These are phyloP conservation scores for Daucus carota DNA, from an alignment of 129 eudicot genomes.

Conservation along the genomic window DNA sequence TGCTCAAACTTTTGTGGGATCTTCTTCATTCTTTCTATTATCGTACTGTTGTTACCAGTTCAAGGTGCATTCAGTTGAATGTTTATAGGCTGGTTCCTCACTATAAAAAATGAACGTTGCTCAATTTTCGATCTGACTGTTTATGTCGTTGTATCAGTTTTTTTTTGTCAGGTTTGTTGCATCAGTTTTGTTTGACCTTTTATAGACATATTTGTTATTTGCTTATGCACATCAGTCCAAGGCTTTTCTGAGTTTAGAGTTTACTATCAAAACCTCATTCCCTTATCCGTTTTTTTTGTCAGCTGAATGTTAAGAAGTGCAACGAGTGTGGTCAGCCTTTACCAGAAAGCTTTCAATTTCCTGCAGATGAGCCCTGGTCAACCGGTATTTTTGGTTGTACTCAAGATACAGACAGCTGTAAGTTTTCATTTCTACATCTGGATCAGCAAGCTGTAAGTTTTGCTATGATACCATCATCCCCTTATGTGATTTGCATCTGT, in stretches of 20 bases:
- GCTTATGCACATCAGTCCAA: not conserved
- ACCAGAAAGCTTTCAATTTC: slow-evolving; percentile 85
- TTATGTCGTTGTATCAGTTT: not conserved
- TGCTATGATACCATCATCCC: not conserved
- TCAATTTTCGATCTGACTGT: not conserved
- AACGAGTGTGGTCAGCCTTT: slow-evolving; percentile 82
- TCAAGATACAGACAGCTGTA: slow-evolving; percentile 87
- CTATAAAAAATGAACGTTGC: not conserved
- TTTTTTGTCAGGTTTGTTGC: not conserved
- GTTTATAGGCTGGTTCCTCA: not conserved
- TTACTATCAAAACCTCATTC: not conserved
- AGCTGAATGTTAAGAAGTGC: slow-evolving; percentile 77
- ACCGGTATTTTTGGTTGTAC: slow-evolving; percentile 85
- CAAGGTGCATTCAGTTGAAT: not conserved
- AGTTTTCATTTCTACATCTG: slow-evolving; percentile 21
- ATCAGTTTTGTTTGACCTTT: not conserved
- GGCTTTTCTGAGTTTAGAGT: not conserved
- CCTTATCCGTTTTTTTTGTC: not conserved
- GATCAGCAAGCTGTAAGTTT: slow-evolving; percentile 1
- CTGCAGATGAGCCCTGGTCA: slow-evolving; percentile 88
- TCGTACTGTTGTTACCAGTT: not conserved
- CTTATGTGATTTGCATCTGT: not conserved
- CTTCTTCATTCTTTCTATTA: not conserved
- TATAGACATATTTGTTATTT: not conserved
- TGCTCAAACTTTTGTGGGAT: not conserved